Evolutionary conservation across 495 filamentous ascomycete species (phyloP).

Genomic region (Penicillium atrosanguineum): DNA sequence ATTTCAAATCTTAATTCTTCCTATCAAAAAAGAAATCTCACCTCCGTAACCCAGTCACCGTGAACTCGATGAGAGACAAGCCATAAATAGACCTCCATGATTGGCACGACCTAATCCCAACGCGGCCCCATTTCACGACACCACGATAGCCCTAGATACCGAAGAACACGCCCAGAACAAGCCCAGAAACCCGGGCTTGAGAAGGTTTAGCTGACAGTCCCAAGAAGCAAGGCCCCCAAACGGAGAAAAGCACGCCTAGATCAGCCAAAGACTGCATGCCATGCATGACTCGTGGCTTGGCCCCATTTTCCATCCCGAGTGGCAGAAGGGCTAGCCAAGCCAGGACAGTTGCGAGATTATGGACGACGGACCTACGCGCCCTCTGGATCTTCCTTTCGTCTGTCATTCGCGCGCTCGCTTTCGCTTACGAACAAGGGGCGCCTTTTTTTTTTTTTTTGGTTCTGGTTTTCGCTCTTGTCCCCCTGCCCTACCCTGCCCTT

Average conservation of each 20-base stretch:
- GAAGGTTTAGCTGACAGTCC: background rate
- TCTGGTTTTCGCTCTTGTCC: background rate
- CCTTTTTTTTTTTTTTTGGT: background rate
- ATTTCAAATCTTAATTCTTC: background rate
- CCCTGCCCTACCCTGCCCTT: too few relatives aligned
- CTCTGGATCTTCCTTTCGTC: background rate
- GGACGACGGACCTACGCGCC: background rate
- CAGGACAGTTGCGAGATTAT: background rate
- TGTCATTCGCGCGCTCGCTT: background rate
- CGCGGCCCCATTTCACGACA: background rate
- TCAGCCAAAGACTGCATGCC: slow-evolving; percentile 12
- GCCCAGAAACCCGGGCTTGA: background rate
- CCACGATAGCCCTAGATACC: background rate
- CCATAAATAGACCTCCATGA: background rate
- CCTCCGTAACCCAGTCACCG: too few relatives aligned
- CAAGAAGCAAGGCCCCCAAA: background rate
- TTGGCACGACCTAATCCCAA: background rate
- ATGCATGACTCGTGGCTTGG: slow-evolving; percentile 22
- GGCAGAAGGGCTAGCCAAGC: background rate
- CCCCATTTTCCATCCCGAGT: background rate
- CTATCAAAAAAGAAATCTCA: too few relatives aligned
- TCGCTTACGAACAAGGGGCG: background rate
- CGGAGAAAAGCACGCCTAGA: background rate
- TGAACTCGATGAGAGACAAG: too few relatives aligned
- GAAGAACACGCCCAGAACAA: background rate